Evolutionary conservation across 495 filamentous ascomycete genomes (phyloP).

Genomic region (Aspergillus avenaceus): DNA sequence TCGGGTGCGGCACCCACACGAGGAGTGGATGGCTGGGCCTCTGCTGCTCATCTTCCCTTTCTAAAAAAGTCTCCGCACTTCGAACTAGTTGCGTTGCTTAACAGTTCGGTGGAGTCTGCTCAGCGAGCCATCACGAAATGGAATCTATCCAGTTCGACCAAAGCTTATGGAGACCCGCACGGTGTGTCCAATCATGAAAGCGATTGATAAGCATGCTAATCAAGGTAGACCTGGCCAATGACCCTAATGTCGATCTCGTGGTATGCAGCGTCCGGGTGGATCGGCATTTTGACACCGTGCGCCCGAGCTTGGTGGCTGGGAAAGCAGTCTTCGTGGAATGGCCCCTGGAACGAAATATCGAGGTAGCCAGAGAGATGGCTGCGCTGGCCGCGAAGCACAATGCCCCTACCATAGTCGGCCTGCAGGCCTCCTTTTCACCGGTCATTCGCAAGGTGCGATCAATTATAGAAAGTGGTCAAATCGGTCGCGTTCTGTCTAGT

Average conservation of each 20-base stretch:
- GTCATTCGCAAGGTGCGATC: constrained; percentile 2
- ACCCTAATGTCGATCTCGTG: constrained; percentile 57
- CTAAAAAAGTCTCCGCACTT: constrained; percentile 39
- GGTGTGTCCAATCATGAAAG: neutral
- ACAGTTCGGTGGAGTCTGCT: constrained; percentile 47
- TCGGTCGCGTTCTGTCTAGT: constrained; percentile 4
- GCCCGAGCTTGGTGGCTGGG: constrained; percentile 48
- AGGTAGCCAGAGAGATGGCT: constrained; percentile 1
- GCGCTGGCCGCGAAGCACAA: neutral
- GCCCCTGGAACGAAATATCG: constrained; percentile 35
- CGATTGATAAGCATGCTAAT: neutral
- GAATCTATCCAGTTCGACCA: constrained; percentile 36
- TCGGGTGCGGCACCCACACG: constrained; percentile 17
- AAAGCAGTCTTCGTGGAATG: constrained; percentile 60
- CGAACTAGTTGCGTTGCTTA: constrained; percentile 55
- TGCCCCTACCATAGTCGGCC: constrained; percentile 2
- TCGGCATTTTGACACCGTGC: constrained; percentile 43
- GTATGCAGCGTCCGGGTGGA: constrained; percentile 34
- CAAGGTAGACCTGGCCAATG: constrained; percentile 37
- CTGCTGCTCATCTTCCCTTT: constrained; percentile 53
- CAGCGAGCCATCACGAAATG: constrained; percentile 43
- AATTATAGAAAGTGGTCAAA: neutral
- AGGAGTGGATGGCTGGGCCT: constrained; percentile 48
- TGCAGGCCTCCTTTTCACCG: constrained; percentile 3
- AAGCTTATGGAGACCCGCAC: constrained; percentile 48